Evolutionary conservation across 2,329 filamentous ascomycete species (phyloP).

Genomic region (Grosmannia serpens): DNA sequence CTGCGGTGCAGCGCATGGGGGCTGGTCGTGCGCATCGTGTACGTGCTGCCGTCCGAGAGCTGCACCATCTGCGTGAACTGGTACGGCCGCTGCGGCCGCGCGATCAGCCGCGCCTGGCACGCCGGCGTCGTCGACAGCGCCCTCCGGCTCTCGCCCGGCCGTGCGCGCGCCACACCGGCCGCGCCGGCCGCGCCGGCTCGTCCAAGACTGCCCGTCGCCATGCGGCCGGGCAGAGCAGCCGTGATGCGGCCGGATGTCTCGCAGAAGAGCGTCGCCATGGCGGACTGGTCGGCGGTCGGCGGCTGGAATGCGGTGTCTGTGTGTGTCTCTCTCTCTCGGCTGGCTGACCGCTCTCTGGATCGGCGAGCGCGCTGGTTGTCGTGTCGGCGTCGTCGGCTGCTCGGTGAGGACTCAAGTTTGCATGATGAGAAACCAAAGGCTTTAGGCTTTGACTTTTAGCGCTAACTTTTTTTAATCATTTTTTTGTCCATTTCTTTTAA

Average conservation of each 20-base stretch:
- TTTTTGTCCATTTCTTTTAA: not conserved
- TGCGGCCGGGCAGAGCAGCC: not conserved
- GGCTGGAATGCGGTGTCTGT: too few species aligned
- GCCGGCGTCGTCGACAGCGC: conserved; percentile 27
- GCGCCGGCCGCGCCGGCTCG: not conserved
- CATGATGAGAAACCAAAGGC: too few species aligned
- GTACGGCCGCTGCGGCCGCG: conserved; percentile 84
- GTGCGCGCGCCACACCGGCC: not conserved
- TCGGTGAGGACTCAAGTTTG: not conserved
- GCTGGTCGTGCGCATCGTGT: conserved; percentile 65
- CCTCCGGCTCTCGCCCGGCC: conserved; percentile 5
- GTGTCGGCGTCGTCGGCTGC: not conserved
- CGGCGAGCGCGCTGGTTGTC: not conserved
- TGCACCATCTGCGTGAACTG: conserved; percentile 95
- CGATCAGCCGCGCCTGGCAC: conserved; percentile 74
- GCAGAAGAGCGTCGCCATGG: not conserved
- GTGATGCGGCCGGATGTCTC: not conserved
- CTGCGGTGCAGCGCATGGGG: conserved; percentile 49
- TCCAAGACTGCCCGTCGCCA: not conserved
- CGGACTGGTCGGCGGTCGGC: not conserved
- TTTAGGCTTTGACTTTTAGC: not conserved
- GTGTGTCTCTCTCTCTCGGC: too few species aligned
- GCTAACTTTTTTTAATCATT: not conserved
- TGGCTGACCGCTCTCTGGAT: too few species aligned
- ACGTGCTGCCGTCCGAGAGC: conserved; percentile 82